Evolutionary conservation across 768 basidiomycete genomes (phyloP), one percentile per base, ranked within the genome.

Genomic region (Fomitopsis pulvina): DNA sequence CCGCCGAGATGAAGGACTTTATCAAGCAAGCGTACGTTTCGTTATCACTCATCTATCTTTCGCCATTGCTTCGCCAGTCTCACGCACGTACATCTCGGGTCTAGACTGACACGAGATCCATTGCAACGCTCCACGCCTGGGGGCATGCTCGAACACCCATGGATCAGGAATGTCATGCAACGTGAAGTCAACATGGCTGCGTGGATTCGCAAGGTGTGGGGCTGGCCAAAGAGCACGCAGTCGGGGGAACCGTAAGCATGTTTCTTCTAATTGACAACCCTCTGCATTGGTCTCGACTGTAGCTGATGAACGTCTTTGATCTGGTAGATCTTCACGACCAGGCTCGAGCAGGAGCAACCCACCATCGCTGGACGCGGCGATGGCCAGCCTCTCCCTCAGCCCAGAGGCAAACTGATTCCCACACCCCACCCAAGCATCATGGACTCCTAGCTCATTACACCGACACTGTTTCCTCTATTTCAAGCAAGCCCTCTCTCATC

Each of bases 1-100:
- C 81, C 53, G 72, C 80, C 27, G 81, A 81, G 22, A 92, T 95
- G 86, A 95, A 94, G 66, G 86, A 92, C 57, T 96, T 95, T 68
- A 83, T 95, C 68, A 82, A 77, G 62, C 75, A 79, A 62, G 81
- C 89, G 93, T 94, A 63, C 61, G 88, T 72, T 16, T 18, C 43
- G 21, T 47, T 22, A 24, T 45, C 43, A 45, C 20, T 37, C 39
- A 41, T 53, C 51, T 47, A 41, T 45, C 16, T 55, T n/a, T 29
- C 10, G n/a, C n/a, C 38, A 30, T 41, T 34, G 48, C 3, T 22
- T 25, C 28, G 5, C 27, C 18, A 18, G 28, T 30, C 18, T 42
- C 29, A 34, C 41, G n/a, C 20, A 22, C 29, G 20, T 26, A 18
- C 29, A 20, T 10, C 26, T 25, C 22, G 37, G 26, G n/a, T 22